phyloP scores from a whole-genome alignment of 306 rosid genomes.

The Pyrus bretschneideri region DNA sequence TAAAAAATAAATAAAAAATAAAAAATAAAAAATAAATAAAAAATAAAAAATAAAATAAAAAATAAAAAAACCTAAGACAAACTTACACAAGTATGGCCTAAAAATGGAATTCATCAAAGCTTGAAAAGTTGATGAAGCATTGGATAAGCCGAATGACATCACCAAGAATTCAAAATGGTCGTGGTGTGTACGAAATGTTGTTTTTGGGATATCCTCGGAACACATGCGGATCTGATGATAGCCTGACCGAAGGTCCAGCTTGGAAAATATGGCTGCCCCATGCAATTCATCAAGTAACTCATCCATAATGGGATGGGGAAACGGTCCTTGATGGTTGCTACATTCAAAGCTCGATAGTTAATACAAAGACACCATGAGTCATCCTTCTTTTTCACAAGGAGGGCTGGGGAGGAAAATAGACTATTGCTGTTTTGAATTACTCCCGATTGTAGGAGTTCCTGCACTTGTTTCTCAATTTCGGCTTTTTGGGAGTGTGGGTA shows the following conservation, averaged over 20 bases:
- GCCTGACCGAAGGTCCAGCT: background rate
- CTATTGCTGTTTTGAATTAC: background rate
- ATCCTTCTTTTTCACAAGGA: background rate
- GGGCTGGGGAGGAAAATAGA: background rate
- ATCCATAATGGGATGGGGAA: background rate
- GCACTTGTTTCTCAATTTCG: background rate
- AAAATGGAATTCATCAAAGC: background rate
- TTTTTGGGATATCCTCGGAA: background rate
- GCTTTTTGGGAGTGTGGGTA: background rate
- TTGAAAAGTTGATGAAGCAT: background rate
- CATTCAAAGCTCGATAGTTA: background rate
- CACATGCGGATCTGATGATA: background rate
- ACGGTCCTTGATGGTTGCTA: background rate
- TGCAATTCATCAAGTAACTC: background rate
- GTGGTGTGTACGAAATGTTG: background rate
- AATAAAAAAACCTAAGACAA: too few relatives aligned
- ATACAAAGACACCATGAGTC: background rate
- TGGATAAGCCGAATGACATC: background rate
- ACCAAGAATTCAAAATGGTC: background rate
- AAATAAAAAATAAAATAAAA: too few relatives aligned
- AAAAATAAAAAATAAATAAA: too few relatives aligned
- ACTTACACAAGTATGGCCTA: too few relatives aligned
- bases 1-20: too few relatives aligned
- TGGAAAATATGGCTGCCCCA: background rate
- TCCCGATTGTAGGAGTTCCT: background rate